Evolutionary conservation across 2,329 filamentous ascomycete species (phyloP), one percentile per base, ranked within the genome.

Genomic region (Botryotinia convoluta): DNA sequence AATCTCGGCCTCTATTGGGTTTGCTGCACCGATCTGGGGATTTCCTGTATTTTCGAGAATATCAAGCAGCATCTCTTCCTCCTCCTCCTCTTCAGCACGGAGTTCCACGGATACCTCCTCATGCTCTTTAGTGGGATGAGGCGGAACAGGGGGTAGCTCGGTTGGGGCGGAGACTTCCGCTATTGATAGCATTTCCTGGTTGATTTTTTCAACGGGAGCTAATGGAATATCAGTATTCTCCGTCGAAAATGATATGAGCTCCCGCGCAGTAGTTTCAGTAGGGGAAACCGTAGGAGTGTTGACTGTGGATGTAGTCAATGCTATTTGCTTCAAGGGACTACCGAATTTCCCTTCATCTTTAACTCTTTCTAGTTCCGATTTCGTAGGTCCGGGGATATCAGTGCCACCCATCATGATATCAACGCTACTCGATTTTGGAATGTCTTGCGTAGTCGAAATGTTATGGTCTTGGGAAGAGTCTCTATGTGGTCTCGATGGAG

Each of bases 301-400:
- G n/a, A 80, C 65, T 14, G 76, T 75, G 20, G 79, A 80, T 14
- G 76, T 78, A 35, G 78, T 73, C 32, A 79, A 62, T 12, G 77
- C 78, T 22, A 80, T 73, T 71, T 77, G 77, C 45, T 80, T 80
- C 64, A 80, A 72, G 18, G 79, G 79, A 73, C 79, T 80, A 59
- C 79, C 79, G 48, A 72, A 67, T 64, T 75, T 79, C 32, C 64
- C 75, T 65, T 79, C 77, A 16, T 73, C 68, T 59, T 73, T 71
- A 44, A 62, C 60, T 42, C 74, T 75, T 71, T 76, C 73, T 72
- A 32, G 74, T 73, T 74, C 51, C 32, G 73, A 65, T 37, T 74
- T 74, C 16, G 72, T 67, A 44, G 74, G 75, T 18, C 51, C 63
- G 29, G 67, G 22, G 16, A 72, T 45, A 20, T 74, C 76, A n/a